Conservation (phyloP, 805 yeast genomes). For the Saturnispora mendoncae region DNA sequence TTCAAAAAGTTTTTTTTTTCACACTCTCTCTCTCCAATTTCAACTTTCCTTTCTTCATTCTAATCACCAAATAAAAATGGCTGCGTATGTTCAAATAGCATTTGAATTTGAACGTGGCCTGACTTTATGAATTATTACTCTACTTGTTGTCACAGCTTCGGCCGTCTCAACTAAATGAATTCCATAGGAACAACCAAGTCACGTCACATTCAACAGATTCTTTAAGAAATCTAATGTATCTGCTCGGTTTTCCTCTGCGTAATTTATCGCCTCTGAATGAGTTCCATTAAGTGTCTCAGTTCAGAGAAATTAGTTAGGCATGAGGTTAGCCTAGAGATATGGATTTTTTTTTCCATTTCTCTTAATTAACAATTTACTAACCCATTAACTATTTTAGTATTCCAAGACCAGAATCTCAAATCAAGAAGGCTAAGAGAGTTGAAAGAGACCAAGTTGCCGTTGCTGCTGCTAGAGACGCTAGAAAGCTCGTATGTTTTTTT, state of each 20-base stretch:
- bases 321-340: constrained; percentile 7
- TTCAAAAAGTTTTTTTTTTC: neutral
- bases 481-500: constrained; percentile 68
- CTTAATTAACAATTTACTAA: constrained; percentile 13
- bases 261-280: constrained; percentile 24
- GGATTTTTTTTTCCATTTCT: neutral
- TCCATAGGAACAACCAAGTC: constrained; percentile 28
- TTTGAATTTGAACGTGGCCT: neutral
- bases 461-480: constrained; percentile 70
- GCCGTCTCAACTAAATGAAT: constrained; percentile 24
- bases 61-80: constrained; percentile 17
- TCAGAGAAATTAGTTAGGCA: constrained; percentile 19
- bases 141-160: constrained; percentile 4
- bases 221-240: no score
- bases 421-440: constrained; percentile 73
- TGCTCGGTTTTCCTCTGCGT: constrained; percentile 29
- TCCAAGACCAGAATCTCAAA: constrained; percentile 71
- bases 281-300: constrained; percentile 19
- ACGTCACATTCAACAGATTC: no score
- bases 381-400: constrained; percentile 28
- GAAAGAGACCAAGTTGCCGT: constrained; percentile 69
- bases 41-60: constrained; percentile 1
- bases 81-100: constrained; percentile 17
- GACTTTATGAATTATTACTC: no score
- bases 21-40: neutral